Conservation (phyloP, 495 filamentous ascomycete genomes). For the Delitschia confertaspora region DNA sequence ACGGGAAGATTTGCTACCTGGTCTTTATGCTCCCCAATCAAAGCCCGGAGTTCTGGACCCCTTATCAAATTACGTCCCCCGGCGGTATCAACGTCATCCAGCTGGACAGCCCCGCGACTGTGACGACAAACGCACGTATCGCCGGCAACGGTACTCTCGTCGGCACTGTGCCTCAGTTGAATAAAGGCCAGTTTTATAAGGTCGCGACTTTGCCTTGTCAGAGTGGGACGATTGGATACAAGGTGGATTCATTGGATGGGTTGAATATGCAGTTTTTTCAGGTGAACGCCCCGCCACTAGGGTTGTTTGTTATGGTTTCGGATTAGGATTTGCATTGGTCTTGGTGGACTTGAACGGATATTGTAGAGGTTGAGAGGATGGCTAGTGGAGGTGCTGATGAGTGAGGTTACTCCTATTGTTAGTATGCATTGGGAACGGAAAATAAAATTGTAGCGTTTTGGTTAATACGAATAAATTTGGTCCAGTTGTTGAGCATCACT, state of each 20-base stretch:
- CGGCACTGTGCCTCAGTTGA: conserved; percentile 1
- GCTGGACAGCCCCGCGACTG: conserved; percentile 22
- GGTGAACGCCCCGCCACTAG: conserved; percentile 6
- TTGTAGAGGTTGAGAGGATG: not conserved
- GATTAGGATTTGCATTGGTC: not conserved
- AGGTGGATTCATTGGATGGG: conserved; percentile 6
- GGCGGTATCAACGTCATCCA: conserved; percentile 29
- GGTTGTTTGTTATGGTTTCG: conserved; percentile 12
- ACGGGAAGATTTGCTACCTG: conserved; percentile 31
- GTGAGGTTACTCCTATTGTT: too few relatives aligned
- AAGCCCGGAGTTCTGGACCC: conserved; percentile 19
- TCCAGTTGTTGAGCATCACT: too few relatives aligned
- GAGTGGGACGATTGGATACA: conserved; percentile 13
- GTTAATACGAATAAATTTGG: too few relatives aligned
- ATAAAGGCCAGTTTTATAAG: conserved; percentile 1
- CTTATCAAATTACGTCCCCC: conserved; percentile 15
- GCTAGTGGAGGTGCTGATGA: too few relatives aligned
- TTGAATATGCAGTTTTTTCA: conserved; percentile 20
- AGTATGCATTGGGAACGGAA: too few relatives aligned
- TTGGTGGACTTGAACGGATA: not conserved
- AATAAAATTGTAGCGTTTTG: too few relatives aligned
- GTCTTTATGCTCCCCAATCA: conserved; percentile 30
- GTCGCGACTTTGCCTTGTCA: conserved; percentile 10
- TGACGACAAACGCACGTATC: conserved; percentile 23
- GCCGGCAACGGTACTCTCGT: not conserved